Conservation (phyloP, 306 rosid genomes). For the Hylodesmum podocarpum region DNA sequence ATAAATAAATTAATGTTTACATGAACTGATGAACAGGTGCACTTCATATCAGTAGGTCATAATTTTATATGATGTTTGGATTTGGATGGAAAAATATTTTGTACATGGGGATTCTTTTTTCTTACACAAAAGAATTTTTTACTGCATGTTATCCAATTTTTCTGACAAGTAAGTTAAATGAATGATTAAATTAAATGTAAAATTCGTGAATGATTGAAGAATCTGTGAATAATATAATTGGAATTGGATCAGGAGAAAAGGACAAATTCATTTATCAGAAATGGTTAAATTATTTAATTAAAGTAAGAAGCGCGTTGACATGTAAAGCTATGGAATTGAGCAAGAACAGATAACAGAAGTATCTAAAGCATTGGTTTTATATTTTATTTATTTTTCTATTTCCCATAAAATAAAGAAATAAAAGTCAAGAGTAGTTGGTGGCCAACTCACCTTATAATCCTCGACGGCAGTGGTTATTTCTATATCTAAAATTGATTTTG, state of each 20-base stretch:
- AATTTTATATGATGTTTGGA: neutral
- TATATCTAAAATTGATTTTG: too few species aligned
- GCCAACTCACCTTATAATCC: neutral
- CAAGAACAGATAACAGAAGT: neutral
- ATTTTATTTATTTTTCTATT: neutral
- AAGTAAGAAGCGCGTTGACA: constrained; percentile 32
- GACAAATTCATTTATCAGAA: neutral
- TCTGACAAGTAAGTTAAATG: neutral
- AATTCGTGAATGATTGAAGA: neutral
- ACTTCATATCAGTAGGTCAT: neutral
- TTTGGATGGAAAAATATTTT: neutral
- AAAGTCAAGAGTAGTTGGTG: constrained; percentile 22
- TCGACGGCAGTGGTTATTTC: constrained; percentile 28
- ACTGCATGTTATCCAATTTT: neutral
- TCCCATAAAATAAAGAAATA: neutral
- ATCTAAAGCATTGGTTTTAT: neutral
- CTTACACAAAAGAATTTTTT: neutral
- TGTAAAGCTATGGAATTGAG: neutral
- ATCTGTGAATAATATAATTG: neutral
- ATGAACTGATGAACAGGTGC: neutral
- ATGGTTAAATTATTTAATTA: neutral
- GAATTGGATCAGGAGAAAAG: neutral
- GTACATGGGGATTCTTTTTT: neutral
- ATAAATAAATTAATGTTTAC: neutral
- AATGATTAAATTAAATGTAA: neutral